Evolutionary conservation across 2,329 filamentous ascomycete species (phyloP), one percentile per base, ranked within the genome.

Genomic region (Penicillium sp.): DNA sequence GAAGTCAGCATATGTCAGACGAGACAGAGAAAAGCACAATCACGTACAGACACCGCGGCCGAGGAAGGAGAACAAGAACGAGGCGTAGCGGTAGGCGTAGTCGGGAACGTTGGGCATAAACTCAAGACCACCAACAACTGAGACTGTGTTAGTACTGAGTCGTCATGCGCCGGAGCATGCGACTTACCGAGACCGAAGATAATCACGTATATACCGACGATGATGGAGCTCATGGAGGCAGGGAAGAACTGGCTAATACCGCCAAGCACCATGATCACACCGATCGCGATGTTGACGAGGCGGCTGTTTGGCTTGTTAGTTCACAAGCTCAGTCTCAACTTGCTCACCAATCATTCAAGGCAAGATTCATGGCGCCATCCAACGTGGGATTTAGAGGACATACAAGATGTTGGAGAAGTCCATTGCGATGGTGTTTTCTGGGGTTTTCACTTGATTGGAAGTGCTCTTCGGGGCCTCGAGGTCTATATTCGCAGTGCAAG

Each of bases 1-100:
- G 10, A 24, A 26, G 48, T 58, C 23, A 56, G 42, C 23, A 41
- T 7, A 15, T 12, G 5, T 9, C 21, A 1, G 16, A 3, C 0
- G 18, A 15, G n/a, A 16, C 38, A 33, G 7, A n/a, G 7, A 15
- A 7, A 21, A 29, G 28, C 21, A 23, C 28, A 31, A 26, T n/a
- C 28, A 85, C 90, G 77, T 85, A 96, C 92, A 97, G 72, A 90
- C 81, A 75, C 94, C 94, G 70, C 94, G 91, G 57, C 94, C 94
- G 64, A 97, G 78, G 81, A 99, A 97, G 52, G 90, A 95, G 81
- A 97, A 97, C 75, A 97, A 86, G 81, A 99, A 99, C 10, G 90
- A 95, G 49, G 91, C 93, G 79, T 97, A 96, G 76, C 90, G 87
- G 53, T 91, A 88, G 49, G 96, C 82, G 72, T 96, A 92, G 54